phyloP scores from a whole-genome alignment of 176 grass and related monocot species.

The Juncus effusus region DNA sequence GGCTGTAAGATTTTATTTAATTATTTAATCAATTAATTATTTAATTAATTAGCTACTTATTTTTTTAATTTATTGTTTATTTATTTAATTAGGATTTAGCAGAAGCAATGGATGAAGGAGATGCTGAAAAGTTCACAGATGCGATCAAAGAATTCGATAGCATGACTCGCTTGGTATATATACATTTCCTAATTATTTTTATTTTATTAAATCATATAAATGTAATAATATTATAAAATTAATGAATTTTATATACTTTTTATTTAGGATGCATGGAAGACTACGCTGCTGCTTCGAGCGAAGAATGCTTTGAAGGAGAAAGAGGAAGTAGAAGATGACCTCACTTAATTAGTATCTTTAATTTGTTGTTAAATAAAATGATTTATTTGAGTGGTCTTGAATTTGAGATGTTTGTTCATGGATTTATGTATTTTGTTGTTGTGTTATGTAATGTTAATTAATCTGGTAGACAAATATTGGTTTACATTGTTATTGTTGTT shows the following conservation, averaged over 20 bases:
- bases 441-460: too few species aligned
- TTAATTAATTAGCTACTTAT: not conserved
- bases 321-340: conserved; percentile 81
- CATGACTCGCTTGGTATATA: conserved; percentile 82
- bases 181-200: conserved; percentile 23
- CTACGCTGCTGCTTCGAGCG: conserved; percentile 68
- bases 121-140: conserved; percentile 82
- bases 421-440: too few species aligned
- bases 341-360: conserved; percentile 38
- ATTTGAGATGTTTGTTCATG: too few species aligned
- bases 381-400: too few species aligned
- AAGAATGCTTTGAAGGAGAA: conserved; percentile 85
- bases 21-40: not conserved
- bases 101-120: conserved; percentile 81
- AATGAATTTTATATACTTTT: not conserved
- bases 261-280: conserved; percentile 91
- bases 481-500: too few species aligned
- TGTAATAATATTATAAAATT: not conserved
- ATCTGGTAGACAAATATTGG: too few species aligned
- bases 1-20: conserved; percentile 45
- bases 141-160: conserved; percentile 84
- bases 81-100: conserved; percentile 58
- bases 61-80: conserved; percentile 11
- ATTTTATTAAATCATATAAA: not conserved
- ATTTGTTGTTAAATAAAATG: not conserved